Evolutionary conservation across 352 stramenopile species (phyloP).

Genomic region (Elongisporangium prolatum): DNA sequence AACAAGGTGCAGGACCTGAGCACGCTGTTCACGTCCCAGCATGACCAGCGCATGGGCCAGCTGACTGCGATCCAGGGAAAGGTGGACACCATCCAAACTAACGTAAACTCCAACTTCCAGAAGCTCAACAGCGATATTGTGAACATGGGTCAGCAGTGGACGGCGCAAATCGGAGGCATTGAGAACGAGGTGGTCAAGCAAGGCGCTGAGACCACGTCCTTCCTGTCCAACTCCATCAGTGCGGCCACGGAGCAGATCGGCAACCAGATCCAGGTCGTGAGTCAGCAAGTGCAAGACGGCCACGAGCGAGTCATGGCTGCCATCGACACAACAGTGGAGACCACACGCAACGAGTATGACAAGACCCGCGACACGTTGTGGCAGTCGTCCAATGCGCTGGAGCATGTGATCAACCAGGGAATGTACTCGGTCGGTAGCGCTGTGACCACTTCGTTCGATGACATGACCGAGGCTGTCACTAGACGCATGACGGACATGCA

Average conservation of each 20-base stretch:
- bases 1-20: conserved; percentile 5
- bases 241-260: conserved; percentile 5
- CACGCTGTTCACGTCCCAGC: conserved; percentile 8
- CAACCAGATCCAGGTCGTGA: conserved; percentile 5
- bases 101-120: conserved; percentile 4
- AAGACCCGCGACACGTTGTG: conserved; percentile 6
- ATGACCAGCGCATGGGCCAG: conserved; percentile 7
- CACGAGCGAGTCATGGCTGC: not conserved
- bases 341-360: conserved; percentile 3
- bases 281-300: not conserved
- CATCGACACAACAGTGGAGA: conserved; percentile 5
- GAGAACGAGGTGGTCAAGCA: conserved; percentile 6
- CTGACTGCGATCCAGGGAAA: conserved; percentile 3
- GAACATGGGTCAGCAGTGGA: conserved; percentile 9
- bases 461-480: conserved; percentile 7
- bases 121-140: conserved; percentile 5
- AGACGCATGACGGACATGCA: conserved; percentile 1
- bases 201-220: conserved; percentile 8
- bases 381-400: conserved; percentile 4
- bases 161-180: conserved; percentile 5
- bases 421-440: not conserved
- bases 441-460: conserved; percentile 5
- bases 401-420: conserved; percentile 7
- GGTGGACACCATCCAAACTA: conserved; percentile 6
- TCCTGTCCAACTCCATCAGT: conserved; percentile 7